Evolutionary conservation across 257 asterid genomes (phyloP).

Genomic region (Scutellaria galericulata): DNA sequence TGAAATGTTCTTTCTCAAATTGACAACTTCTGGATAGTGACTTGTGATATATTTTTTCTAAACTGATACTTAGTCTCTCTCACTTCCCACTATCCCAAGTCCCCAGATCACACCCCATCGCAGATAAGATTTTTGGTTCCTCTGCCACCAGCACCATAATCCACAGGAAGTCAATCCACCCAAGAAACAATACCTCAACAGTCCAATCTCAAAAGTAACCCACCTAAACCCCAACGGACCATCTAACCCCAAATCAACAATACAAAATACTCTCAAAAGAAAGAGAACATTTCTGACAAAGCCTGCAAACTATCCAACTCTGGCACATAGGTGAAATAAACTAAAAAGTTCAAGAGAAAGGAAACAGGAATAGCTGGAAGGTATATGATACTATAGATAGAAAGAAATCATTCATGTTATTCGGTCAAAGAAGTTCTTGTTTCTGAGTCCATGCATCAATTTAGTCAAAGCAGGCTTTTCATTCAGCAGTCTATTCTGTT

Average conservation of each 20-base stretch:
- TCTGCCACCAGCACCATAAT: constrained; percentile 20
- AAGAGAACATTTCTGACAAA: not conserved
- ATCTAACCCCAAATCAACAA: constrained; percentile 17
- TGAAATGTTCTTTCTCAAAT: constrained; percentile 2
- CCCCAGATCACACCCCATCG: not conserved
- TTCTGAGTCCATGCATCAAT: not conserved
- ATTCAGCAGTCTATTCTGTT: not conserved
- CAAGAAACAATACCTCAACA: not conserved
- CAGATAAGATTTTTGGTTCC: not conserved
- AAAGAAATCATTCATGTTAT: not conserved
- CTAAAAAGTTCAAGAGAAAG: constrained; percentile 11
- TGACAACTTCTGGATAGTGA: constrained; percentile 4
- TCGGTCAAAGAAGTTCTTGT: not conserved
- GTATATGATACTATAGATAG: not conserved
- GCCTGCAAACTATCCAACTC: constrained; percentile 13
- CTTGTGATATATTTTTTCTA: constrained; percentile 5
- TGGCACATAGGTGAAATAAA: constrained; percentile 14
- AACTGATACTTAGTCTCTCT: constrained; percentile 12
- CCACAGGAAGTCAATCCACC: constrained; percentile 3
- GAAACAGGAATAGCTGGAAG: constrained; percentile 18
- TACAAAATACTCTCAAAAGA: constrained; percentile 12
- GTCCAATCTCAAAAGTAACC: not conserved
- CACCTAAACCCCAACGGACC: constrained; percentile 9
- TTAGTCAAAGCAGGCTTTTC: constrained; percentile 22
- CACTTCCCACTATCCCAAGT: not conserved